Conservation (phyloP, 2,329 filamentous ascomycete genomes). For the Polytolypa hystricis region DNA sequence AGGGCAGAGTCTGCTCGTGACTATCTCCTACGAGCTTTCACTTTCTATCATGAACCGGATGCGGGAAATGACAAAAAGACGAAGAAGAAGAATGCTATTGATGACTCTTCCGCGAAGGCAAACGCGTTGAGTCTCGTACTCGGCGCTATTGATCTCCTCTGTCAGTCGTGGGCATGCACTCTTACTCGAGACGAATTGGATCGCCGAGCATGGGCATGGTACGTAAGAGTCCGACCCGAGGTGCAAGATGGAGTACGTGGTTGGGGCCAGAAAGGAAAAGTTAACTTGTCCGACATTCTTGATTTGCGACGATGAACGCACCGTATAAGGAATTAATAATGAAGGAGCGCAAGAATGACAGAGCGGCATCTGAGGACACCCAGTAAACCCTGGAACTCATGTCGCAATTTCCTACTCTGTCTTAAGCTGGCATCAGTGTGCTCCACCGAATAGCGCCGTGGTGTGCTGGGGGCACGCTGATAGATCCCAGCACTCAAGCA, state of each 20-base stretch:
- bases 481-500: no score
- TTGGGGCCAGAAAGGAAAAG: slow-evolving; percentile 69
- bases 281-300: slow-evolving; percentile 57
- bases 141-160: slow-evolving; percentile 60
- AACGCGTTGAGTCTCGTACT: slow-evolving; percentile 59
- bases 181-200: slow-evolving; percentile 58
- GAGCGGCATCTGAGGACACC: no score
- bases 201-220: slow-evolving; percentile 70
- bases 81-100: slow-evolving; percentile 41
- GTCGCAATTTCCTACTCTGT: no score
- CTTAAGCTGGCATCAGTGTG: no score
- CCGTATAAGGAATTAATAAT: no score
- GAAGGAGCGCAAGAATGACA: no score
- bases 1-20: slow-evolving; percentile 57
- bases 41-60: slow-evolving; percentile 10
- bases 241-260: slow-evolving; percentile 59
- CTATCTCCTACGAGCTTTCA: slow-evolving; percentile 44
- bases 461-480: no score
- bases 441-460: no score
- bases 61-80: slow-evolving; percentile 9
- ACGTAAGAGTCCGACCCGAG: slow-evolving; percentile 62
- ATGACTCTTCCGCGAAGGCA: slow-evolving; percentile 50
- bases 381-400: no score
- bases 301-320: slow-evolving; percentile 38
- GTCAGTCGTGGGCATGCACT: slow-evolving; percentile 59